Conservation (phyloP, 768 basidiomycete genomes). For the Phlebiopsis flavidoalba region DNA sequence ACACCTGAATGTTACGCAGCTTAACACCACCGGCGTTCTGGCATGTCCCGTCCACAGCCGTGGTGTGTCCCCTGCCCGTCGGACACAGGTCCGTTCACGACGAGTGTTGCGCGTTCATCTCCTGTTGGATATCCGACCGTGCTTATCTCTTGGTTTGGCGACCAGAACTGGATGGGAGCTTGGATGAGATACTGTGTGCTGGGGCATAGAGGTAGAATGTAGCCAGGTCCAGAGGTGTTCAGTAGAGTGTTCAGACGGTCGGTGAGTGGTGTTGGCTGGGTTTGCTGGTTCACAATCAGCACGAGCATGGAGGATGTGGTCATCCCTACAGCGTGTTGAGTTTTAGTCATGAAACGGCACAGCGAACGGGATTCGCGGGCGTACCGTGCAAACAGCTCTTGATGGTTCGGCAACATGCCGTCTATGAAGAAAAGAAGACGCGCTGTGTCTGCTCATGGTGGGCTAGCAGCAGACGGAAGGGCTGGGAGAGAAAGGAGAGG, state of each 20-base stretch:
- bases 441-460: slow-evolving; percentile 2
- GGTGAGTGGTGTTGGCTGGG: slow-evolving; percentile 55
- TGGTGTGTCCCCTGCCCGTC: slow-evolving; percentile 67
- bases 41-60: slow-evolving; percentile 68
- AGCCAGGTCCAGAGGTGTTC: slow-evolving; percentile 61
- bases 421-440: slow-evolving; percentile 4
- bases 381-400: slow-evolving; percentile 10
- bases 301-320: slow-evolving; percentile 12
- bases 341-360: background rate
- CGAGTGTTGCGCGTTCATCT: slow-evolving; percentile 59
- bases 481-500: background rate
- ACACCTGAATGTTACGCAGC: slow-evolving; percentile 69
- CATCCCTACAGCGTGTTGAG: background rate
- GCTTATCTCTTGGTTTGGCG: slow-evolving; percentile 74
- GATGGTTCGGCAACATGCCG: slow-evolving; percentile 5
- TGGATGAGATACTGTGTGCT: slow-evolving; percentile 55
- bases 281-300: slow-evolving; percentile 36
- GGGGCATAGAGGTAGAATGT: slow-evolving; percentile 63
- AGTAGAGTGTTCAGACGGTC: slow-evolving; percentile 62
- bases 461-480: background rate
- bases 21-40: slow-evolving; percentile 50
- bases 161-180: slow-evolving; percentile 61
- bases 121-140: slow-evolving; percentile 73
- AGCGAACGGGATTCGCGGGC: background rate
- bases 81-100: slow-evolving; percentile 58